Conservation (phyloP, 495 filamentous ascomycete genomes). For the Darksidea phi region DNA sequence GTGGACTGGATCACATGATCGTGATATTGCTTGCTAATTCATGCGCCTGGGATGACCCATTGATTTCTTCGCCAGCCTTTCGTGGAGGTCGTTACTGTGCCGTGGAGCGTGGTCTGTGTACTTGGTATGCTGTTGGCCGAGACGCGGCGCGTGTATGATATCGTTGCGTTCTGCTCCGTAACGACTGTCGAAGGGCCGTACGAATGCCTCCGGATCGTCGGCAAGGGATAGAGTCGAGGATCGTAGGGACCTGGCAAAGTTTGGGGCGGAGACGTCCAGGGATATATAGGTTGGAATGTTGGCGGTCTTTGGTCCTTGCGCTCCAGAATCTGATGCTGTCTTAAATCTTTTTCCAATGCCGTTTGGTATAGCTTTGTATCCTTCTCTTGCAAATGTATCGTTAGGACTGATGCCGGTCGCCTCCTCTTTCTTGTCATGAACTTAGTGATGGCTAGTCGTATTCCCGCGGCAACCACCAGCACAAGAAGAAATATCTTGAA, state of each 20-base stretch:
- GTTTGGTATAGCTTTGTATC: conserved; percentile 5
- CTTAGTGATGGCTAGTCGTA: conserved; percentile 17
- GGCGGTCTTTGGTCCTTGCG: conserved; percentile 15
- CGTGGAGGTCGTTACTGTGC: conserved; percentile 23
- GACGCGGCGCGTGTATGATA: conserved; percentile 30
- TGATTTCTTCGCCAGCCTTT: conserved; percentile 32
- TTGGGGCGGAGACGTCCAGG: conserved; percentile 27
- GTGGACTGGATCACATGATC: neutral
- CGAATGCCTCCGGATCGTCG: conserved; percentile 32
- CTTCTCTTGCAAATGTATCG: conserved; percentile 13
- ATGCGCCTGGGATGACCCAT: conserved; percentile 29
- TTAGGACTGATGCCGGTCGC: neutral
- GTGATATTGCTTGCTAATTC: neutral
- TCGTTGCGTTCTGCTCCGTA: neutral
- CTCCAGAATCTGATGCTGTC: neutral
- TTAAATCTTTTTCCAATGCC: conserved; percentile 4
- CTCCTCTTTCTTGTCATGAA: conserved; percentile 24
- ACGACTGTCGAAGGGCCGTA: conserved; percentile 4
- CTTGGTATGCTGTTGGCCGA: conserved; percentile 34
- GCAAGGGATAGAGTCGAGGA: conserved; percentile 29
- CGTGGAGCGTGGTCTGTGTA: conserved; percentile 17
- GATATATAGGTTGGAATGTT: conserved; percentile 29
- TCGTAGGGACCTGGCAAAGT: conserved; percentile 33
- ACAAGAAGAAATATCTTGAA: conserved; percentile 20
- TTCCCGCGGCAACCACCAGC: conserved; percentile 13